Evolutionary conservation across 768 basidiomycete species (phyloP), one percentile per base, ranked within the genome.

Genomic region (Omphalotus guepiniiformis): DNA sequence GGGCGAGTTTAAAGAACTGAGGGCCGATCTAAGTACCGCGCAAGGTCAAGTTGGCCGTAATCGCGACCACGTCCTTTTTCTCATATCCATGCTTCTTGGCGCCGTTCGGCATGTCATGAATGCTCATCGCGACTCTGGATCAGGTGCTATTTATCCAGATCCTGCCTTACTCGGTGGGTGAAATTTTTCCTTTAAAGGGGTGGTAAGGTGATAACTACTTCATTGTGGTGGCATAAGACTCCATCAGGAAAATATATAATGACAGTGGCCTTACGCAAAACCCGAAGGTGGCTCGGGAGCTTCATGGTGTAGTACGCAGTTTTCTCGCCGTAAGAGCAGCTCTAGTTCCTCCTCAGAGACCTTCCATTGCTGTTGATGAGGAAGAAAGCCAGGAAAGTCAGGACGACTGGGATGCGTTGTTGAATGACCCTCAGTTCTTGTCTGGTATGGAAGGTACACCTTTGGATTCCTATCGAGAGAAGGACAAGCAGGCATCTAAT

Each of bases 371-470:
- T 28, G 51, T 37, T 13, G 52, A 54, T 6, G 60, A 58, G 15
- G 77, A 38, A 21, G 34, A 76, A 29, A 75, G 73, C 36, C 78
- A 80, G 56, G 89, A 91, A 51, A 90, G 85, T 53, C 88, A 93
- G 57, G 88, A 91, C 47, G 81, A 85, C 43, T 92, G 81, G 79
- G 75, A 13, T 67, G 69, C 36, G 57, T 83, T 32, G 76, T 80
- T n/a, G n/a, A n/a, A n/a, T n/a, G n/a, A n/a, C n/a, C n/a, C n/a
- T n/a, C n/a, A n/a, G n/a, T n/a, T n/a, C n/a, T n/a, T n/a, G n/a
- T n/a, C n/a, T n/a, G n/a, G n/a, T n/a, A n/a, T n/a, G n/a, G n/a
- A n/a, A n/a, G n/a, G n/a, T n/a, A n/a, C n/a, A n/a, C n/a, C n/a
- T n/a, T n/a, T n/a, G n/a, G n/a, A n/a, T n/a, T n/a, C n/a, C n/a